Evolutionary conservation across 1,284 basidiomycete genomes (phyloP).

Genomic region (Ceratorhiza oryzae-sativae): DNA sequence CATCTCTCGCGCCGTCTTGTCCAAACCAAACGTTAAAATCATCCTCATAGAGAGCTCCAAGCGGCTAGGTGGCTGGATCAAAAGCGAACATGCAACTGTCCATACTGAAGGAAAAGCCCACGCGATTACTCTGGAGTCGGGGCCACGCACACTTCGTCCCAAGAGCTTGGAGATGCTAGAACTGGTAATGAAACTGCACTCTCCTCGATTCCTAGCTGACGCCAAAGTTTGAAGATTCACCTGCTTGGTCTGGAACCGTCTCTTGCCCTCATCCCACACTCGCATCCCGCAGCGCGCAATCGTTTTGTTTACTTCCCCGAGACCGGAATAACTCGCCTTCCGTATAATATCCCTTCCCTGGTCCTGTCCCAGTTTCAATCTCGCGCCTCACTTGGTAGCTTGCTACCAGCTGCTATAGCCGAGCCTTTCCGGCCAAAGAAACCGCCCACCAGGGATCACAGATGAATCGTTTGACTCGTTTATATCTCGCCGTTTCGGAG

Average conservation of each 20-base stretch:
- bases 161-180: slow-evolving; percentile 76
- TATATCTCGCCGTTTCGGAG: slow-evolving; percentile 77
- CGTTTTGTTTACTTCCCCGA: slow-evolving; percentile 75
- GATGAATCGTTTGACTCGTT: slow-evolving; percentile 90
- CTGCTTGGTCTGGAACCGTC: slow-evolving; percentile 67
- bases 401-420: slow-evolving; percentile 62
- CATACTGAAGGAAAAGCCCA: slow-evolving; percentile 48
- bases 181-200: slow-evolving; percentile 59
- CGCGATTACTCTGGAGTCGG: slow-evolving; percentile 73
- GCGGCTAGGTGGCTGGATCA: slow-evolving; percentile 85
- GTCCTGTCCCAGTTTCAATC: slow-evolving; percentile 58
- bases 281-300: slow-evolving; percentile 72
- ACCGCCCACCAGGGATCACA: slow-evolving; percentile 50
- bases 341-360: slow-evolving; percentile 56
- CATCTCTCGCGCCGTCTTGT: slow-evolving; percentile 73
- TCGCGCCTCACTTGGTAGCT: slow-evolving; percentile 48
- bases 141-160: slow-evolving; percentile 83
- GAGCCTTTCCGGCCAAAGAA: slow-evolving; percentile 65
- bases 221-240: slow-evolving; percentile 64
- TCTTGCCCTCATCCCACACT: slow-evolving; percentile 68
- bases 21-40: slow-evolving; percentile 56
- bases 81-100: slow-evolving; percentile 61
- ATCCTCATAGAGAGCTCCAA: slow-evolving; percentile 71
- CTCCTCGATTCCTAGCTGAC: not conserved
- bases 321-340: slow-evolving; percentile 56